Evolutionary conservation across 192 early-diverging fungal genomes (phyloP), one percentile per base, ranked within the genome.

Genomic region (Rhizoclosmatium globosum): DNA sequence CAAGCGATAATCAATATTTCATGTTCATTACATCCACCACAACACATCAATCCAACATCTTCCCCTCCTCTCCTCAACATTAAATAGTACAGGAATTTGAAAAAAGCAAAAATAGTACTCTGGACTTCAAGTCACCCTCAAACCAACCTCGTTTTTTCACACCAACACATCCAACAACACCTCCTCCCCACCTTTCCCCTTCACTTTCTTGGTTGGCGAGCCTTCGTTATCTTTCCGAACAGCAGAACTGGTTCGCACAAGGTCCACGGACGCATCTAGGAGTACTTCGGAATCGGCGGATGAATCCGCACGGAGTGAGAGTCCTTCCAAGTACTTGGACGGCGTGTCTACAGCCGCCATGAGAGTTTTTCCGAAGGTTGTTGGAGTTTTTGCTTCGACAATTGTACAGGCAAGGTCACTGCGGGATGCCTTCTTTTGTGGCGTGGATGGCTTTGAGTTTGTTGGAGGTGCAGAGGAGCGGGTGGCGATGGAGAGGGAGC

Each of bases 151-250:
- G 1, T 53, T 53, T n/a, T 53, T 17, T 53, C 50, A 53, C 50
- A 45, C 23, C 11, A 19, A 21, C 11, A 68, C 42, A 45, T 17
- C 67, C 38, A 68, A 13, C n/a, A 68, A 31, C 31, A 31, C 67
- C 3, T 68, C 44, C 13, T 68, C 67, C 45, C 38, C 11, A n/a
- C 39, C 19, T 43, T 46, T 68, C 39, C 17, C 17, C 45, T 68
- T 68, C 39, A 43, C 43, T n/a, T 68, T 68, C 45, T 68, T 68
- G 41, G 67, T 68, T 13, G 67, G 67, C 15, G 67, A 68, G 15
- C 67, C 67, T 47, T 68, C 67, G 7, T 43, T 43, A 11, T 42
- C 67, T 23, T 68, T 68, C 3, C 67, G 38, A 15, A 68, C 67
- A 47, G 23, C 67, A 17, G 42, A 46, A 47, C 67, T 68, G 13